These are phyloP conservation scores for Pelargonium cotyledonis DNA, from an alignment of 441 rosid species.

Conservation along the genomic window DNA sequence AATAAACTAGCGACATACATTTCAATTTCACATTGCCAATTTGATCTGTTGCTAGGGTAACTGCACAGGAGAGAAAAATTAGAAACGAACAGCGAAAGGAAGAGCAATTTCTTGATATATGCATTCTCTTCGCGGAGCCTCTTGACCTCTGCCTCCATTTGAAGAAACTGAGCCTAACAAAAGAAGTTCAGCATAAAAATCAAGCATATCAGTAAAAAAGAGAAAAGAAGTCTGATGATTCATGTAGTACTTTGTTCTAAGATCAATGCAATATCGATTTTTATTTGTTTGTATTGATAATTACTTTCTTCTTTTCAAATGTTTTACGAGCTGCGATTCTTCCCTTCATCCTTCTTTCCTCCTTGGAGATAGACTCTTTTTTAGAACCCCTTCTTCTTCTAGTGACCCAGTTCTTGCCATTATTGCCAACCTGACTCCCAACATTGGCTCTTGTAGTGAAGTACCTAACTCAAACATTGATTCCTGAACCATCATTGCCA, in stretches of 20 bases:
- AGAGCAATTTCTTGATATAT: background rate
- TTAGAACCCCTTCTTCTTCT: background rate
- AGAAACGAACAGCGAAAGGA: background rate
- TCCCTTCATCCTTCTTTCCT: background rate
- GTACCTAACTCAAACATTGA: background rate
- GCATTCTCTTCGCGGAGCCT: slow-evolving; percentile 2
- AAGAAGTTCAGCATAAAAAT: background rate
- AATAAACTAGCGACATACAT: too few relatives aligned
- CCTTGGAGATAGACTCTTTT: background rate
- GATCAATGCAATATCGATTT: background rate
- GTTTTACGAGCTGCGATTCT: background rate
- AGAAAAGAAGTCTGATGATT: too few relatives aligned
- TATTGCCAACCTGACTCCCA: background rate
- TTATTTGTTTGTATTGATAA: background rate
- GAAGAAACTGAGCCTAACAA: background rate
- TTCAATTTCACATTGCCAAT: too few relatives aligned
- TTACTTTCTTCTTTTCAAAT: background rate
- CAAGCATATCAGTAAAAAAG: background rate
- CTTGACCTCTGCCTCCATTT: background rate
- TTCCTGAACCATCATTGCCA: too few relatives aligned
- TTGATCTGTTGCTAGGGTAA: background rate
- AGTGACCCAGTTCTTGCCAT: slow-evolving; percentile 1
- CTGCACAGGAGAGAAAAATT: background rate
- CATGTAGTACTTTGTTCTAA: too few relatives aligned
- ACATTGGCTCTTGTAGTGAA: background rate